Evolutionary conservation across 176 grass and related monocot genomes (phyloP).

Genomic region (Phoenix roebelenii): DNA sequence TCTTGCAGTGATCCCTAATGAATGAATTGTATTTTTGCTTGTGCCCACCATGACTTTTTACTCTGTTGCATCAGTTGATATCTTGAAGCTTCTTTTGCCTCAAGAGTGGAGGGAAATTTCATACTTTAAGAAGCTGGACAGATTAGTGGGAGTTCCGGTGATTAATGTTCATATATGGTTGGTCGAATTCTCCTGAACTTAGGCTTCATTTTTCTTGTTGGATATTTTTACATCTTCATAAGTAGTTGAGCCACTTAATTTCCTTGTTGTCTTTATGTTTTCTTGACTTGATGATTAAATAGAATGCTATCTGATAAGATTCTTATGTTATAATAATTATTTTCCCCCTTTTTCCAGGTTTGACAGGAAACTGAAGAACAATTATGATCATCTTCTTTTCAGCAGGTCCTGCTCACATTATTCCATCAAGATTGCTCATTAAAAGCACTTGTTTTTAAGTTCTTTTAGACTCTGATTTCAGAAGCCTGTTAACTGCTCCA

Average conservation of each 20-base stretch:
- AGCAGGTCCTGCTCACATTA: conserved; percentile 48
- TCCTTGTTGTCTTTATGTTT: too few relatives aligned
- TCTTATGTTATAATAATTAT: not conserved
- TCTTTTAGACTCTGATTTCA: not conserved
- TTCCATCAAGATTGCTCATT: conserved; percentile 1
- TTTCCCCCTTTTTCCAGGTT: conserved; percentile 42
- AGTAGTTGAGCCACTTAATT: not conserved
- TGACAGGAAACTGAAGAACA: conserved; percentile 93
- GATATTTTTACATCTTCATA: conserved; percentile 1
- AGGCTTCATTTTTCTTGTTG: conserved; percentile 13
- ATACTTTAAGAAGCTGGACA: conserved; percentile 89
- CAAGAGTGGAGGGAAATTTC: conserved; percentile 88
- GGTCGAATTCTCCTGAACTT: conserved; percentile 26
- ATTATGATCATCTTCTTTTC: conserved; percentile 91
- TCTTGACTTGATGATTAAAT: too few relatives aligned
- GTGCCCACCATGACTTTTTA: conserved; percentile 15
- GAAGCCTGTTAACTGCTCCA: too few relatives aligned
- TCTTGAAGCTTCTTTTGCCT: conserved; percentile 90
- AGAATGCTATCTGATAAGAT: too few relatives aligned
- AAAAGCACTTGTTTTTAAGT: conserved; percentile 10
- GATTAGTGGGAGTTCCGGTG: conserved; percentile 92
- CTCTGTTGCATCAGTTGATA: conserved; percentile 69
- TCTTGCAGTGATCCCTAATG: not conserved
- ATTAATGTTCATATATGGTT: conserved; percentile 99
- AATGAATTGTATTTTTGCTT: not conserved